Base-by-base conservation (phyloP, 2,329 filamentous ascomycete genomes). In the Saccharata proteae region DNA sequence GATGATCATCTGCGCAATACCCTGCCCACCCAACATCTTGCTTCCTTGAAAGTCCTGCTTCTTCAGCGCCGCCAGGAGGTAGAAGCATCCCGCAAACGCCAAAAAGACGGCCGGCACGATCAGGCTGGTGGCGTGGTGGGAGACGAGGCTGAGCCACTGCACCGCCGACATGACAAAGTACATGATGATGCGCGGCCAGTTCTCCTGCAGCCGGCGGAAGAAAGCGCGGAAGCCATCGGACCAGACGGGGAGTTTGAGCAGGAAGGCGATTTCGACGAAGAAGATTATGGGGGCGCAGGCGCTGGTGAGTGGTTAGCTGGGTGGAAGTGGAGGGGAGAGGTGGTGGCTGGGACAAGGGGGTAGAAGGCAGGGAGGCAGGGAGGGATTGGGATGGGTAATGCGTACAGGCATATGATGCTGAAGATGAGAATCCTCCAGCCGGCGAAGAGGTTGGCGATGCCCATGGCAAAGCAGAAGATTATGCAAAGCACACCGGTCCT, bases 1-100 rank as follows among this genome's bases (percentile, higher is more conserved):
- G 51, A 96, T 85, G 61, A 96, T 94, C 88, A 96, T 94, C 66
- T 94, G 86, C 40, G 85, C 90, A 44, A 94, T 80, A 31, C 88
- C 88, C 44, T 83, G 79, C 32, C 90, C 90, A 43, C 90, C 90
- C 32, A 98, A 69, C 11, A 88, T 96, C 74, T 96, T 96, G 69
- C 86, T 94, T 38, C 81, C 81, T 43, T 85, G 75, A 58, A 92
- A 92, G 20, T 74, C 79, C 62, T 92, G 83, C 38, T 80, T 79
- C 67, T 83, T 88, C 56, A 88, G 39, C 23, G 70, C 84, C 10
- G 84, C 84, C 30, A 84, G 60, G 16, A 71, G 62, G 57, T 98
- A 98, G 68, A 88, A 94, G 30, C 76, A 39, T 20, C 72, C 76
- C 4, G 90, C 81, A 31, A 93, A 51, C 12, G 79, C 61, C 36